A percentile compares a stretch with the other conserved stretches of the same genome.
These are phyloP conservation scores for Hemileia vastatrix DNA, from an alignment of 1,284 basidiomycete genomes.

Conservation along the genomic window DNA sequence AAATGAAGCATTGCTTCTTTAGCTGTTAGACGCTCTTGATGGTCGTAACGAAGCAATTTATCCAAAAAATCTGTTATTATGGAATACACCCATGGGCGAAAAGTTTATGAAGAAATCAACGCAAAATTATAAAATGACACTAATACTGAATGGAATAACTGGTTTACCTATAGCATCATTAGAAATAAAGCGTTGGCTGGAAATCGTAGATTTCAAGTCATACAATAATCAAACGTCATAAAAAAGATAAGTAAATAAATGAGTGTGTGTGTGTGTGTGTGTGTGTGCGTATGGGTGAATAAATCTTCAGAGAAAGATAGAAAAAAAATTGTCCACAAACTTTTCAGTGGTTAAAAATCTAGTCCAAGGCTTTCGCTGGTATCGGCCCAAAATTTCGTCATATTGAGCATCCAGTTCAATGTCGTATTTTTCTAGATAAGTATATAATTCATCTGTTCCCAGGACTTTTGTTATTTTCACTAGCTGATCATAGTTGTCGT, in stretches of 20 bases:
- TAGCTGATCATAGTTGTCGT: constrained; percentile 97
- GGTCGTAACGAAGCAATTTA: constrained; percentile 89
- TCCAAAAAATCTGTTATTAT: constrained; percentile 75
- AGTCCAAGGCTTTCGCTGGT: constrained; percentile 43
- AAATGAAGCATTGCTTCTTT: constrained; percentile 76
- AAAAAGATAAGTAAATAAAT: too few species aligned
- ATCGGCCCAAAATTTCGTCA: constrained; percentile 40
- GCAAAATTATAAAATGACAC: too few species aligned
- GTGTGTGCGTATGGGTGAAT: not conserved
- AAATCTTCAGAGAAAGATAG: not conserved
- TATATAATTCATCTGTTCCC: constrained; percentile 87
- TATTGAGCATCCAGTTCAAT: constrained; percentile 53
- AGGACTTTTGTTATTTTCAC: constrained; percentile 98
- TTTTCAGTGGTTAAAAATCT: constrained; percentile 39
- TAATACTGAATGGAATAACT: too few species aligned
- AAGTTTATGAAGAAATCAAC: not conserved
- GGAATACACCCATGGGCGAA: constrained; percentile 43
- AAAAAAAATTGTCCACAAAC: constrained; percentile 4
- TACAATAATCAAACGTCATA: too few species aligned
- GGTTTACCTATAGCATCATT: constrained; percentile 41
- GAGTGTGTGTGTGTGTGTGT: too few species aligned
- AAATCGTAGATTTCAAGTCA: constrained; percentile 3
- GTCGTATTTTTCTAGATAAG: constrained; percentile 83
- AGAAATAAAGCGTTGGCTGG: constrained; percentile 43
- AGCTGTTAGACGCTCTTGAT: constrained; percentile 91